Evolutionary conservation across 1,284 basidiomycete species (phyloP), one percentile per base, ranked within the genome.

Genomic region (Cryptococcus sp.): DNA sequence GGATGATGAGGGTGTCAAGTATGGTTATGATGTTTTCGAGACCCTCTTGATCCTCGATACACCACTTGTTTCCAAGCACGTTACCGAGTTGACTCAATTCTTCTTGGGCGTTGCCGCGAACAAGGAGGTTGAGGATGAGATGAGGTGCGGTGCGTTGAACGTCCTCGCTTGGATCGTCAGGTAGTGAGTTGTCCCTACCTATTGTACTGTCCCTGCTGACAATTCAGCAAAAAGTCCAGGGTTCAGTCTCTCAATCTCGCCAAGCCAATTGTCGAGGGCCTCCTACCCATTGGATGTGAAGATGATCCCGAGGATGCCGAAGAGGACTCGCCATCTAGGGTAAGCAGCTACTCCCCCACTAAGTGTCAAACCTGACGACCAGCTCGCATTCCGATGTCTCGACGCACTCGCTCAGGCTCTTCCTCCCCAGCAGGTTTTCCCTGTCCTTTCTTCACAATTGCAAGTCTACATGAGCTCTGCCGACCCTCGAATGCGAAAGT

Each of bases 351-450:
- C 40, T 23, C 21, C 49, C 53, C 46, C 11, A 5, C 49, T 34
- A 36, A 43, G 36, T 43, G 43, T 37, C 40, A 47, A n/a, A 21
- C 18, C 50, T 55, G 41, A 52, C 31, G 2, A 52, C 2, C 62
- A 88, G 82, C 88, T 90, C 58, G 91, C 94, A 24, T 86, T 98
- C 69, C 91, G 96, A 60, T 89, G 92, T 59, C 87, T 99, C 59
- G 96, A 99, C 73, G 84, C 86, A 50, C 85, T 99, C 48, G 86
- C 94, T 19, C 97, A 94, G 55, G 86, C 86, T 62, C 83, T 99
- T 10, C 96, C 96, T 23, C 96, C 96, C 13, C 83, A 83, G 50
- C 94, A 98, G 77, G 94, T 98, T 61, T 98, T 98, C 85, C 92
- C 93, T 25, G 84, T 90, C 18, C 85, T 99, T 46, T 87, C 88